Percentiles rank a stretch among this genome's conserved stretches.
Conservation (phyloP, 331 rosid species). For the Prunus yedoensis region DNA sequence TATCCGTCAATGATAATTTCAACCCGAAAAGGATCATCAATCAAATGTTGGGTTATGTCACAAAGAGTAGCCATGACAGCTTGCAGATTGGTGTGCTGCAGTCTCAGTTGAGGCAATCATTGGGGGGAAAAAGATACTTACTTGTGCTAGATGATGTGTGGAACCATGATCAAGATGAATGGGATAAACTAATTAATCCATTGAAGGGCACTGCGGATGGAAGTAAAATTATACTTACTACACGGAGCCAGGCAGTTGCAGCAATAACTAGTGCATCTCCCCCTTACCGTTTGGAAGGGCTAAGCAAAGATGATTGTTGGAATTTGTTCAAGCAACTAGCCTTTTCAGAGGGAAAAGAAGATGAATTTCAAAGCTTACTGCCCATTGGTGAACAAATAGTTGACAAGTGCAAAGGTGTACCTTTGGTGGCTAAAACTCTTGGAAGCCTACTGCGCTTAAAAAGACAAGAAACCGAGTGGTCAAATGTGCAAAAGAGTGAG, state of each 20-base stretch:
- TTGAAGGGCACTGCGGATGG: background rate
- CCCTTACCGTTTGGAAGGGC: constrained; percentile 13
- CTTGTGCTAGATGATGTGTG: constrained; percentile 37
- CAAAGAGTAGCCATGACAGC: background rate
- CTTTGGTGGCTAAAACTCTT: constrained; percentile 28
- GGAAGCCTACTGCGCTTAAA: constrained; percentile 22
- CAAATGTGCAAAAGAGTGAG: constrained; percentile 18
- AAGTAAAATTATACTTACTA: constrained; percentile 26
- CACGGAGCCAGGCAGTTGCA: constrained; percentile 22
- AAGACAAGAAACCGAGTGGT: constrained; percentile 30
- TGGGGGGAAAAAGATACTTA: constrained; percentile 13
- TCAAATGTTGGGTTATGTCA: constrained; percentile 10
- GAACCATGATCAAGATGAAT: constrained; percentile 30
- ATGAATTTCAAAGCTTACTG: background rate
- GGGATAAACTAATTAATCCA: constrained; percentile 4
- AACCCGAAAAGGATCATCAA: constrained; percentile 4
- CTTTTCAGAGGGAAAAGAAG: background rate
- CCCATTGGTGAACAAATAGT: constrained; percentile 33
- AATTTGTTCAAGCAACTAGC: constrained; percentile 30
- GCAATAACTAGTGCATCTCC: constrained; percentile 15
- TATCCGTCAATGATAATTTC: constrained; percentile 20
- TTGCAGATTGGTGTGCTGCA: constrained; percentile 13
- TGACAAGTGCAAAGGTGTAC: constrained; percentile 34
- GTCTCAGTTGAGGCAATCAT: background rate
- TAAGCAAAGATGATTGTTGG: constrained; percentile 26